Base-by-base conservation (phyloP, 2,329 filamentous ascomycete species). In the Rhinocladiella similis region DNA sequence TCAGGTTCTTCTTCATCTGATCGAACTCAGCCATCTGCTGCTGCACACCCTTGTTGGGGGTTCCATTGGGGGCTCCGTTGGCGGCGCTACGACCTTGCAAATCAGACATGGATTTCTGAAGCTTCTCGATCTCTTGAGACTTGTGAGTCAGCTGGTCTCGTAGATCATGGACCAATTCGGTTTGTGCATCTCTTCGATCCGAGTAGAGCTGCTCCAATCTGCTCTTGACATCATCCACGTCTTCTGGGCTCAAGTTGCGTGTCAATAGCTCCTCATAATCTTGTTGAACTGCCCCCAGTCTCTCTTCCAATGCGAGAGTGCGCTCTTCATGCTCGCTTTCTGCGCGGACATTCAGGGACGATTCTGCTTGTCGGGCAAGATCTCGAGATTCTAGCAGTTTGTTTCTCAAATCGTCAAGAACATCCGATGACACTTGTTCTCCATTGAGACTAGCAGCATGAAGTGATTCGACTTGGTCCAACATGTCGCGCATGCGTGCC, bases 1-100 rank as follows among this genome's bases (percentile, higher is more conserved):
- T 99, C 65, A 99, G 81, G 64, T 90, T 96, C 84, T 99, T 99
- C 86, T 99, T 99, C 92, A 99, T 99, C 57, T 91, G 89, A 74
- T 99, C 94, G 67, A 99, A 99, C 72, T 99, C 94, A 56, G 93
- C 90, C 73, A 99, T 96, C 77, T 97, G 94, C 77, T 99, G 93
- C 72, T 96, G 91, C 43, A 97, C 85, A 12, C 91, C 95, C 82
- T 96, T 96, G 80, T 89, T 89, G 67, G 90, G 90, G 54, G 84
- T 77, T 42, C 84, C 85, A 62, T 86, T 90, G 22, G 86, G 81
- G 25, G 39, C 75, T 63, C 82, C 82, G 48, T 65, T 65, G 16
- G 53, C 45, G 5, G 41, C 27, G n/a, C 51, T 47, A 60, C 86
- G 84, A 66, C 84, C 82, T 71, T 93, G 88, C 12, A 94, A 81